These are phyloP conservation scores for Celoporthe dispersa DNA, from an alignment of 2,329 filamentous ascomycete species.

Conservation along the genomic window DNA sequence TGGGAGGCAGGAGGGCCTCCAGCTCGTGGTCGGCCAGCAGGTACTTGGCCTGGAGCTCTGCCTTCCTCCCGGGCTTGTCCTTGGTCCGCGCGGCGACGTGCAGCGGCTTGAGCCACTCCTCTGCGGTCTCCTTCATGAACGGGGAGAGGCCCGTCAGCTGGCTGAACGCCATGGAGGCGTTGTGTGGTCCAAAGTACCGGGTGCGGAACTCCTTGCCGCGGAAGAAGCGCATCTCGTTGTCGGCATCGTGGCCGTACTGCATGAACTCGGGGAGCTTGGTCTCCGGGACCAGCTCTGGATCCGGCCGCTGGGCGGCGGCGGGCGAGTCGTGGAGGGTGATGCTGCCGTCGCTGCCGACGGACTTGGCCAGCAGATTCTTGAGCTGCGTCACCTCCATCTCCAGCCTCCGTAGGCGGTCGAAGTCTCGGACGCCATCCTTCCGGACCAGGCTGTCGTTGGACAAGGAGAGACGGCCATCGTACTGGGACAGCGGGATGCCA, in stretches of 20 bases:
- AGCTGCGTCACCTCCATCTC: constrained; percentile 64
- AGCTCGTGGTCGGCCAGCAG: constrained; percentile 52
- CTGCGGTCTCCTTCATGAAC: constrained; percentile 66
- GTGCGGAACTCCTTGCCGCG: constrained; percentile 63
- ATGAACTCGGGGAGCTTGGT: constrained; percentile 39
- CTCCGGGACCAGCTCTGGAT: constrained; percentile 30
- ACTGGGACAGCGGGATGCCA: constrained; percentile 53
- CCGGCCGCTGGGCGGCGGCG: constrained; percentile 30
- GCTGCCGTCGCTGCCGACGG: constrained; percentile 37
- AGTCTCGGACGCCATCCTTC: constrained; percentile 51
- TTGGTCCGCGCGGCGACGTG: constrained; percentile 58
- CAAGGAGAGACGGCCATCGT: constrained; percentile 49
- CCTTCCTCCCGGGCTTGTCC: constrained; percentile 57
- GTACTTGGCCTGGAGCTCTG: constrained; percentile 56
- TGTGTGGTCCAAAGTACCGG: constrained; percentile 64
- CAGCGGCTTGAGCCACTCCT: constrained; percentile 64
- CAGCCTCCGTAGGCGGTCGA: constrained; percentile 62
- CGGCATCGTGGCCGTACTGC: constrained; percentile 38
- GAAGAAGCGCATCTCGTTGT: constrained; percentile 60
- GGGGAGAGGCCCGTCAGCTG: constrained; percentile 58
- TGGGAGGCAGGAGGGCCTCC: constrained; percentile 54
- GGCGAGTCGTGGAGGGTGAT: constrained; percentile 33
- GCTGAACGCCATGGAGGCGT: constrained; percentile 63
- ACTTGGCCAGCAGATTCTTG: constrained; percentile 54
- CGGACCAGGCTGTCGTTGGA: constrained; percentile 44